Percentiles rank a stretch among this genome's conserved stretches.
Conservation (phyloP, 139 green algal species). For the Coccomyxa sp. region DNA sequence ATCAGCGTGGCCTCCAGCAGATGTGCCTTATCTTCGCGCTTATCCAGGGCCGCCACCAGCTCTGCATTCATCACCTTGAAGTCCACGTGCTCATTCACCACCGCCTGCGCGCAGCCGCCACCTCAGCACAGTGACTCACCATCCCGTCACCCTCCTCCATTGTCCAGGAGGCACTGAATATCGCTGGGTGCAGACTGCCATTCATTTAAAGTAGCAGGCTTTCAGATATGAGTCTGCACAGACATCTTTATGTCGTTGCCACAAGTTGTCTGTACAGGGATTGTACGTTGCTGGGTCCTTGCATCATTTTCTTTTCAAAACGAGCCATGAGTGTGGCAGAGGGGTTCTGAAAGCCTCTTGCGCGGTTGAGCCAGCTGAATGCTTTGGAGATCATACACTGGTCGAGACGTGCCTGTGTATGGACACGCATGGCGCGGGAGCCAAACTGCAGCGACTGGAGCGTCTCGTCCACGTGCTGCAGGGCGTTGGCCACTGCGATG, state of each 20-base stretch:
- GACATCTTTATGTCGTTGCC: not conserved
- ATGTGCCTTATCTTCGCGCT: slow-evolving; percentile 24
- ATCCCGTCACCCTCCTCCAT: too few species aligned
- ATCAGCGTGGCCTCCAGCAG: slow-evolving; percentile 49
- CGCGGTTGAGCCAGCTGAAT: slow-evolving; percentile 3
- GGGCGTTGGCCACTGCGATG: slow-evolving; percentile 51
- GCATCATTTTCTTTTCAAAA: too few species aligned
- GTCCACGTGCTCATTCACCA: slow-evolving; percentile 27
- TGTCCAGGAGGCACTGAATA: too few species aligned
- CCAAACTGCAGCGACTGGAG: slow-evolving; percentile 77
- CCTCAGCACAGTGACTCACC: too few species aligned
- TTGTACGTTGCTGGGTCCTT: not conserved
- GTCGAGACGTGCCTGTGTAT: slow-evolving; percentile 65
- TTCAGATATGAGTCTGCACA: not conserved
- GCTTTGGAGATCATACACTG: slow-evolving; percentile 24
- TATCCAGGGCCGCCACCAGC: slow-evolving; percentile 20
- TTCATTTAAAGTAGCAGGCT: too few species aligned
- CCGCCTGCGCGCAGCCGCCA: not conserved
- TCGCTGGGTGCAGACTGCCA: too few species aligned
- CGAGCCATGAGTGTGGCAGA: not conserved
- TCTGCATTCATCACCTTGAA: slow-evolving; percentile 15
- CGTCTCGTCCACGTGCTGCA: slow-evolving; percentile 72
- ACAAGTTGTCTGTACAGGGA: not conserved
- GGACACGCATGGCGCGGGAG: slow-evolving; percentile 68
- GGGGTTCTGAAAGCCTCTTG: not conserved